Base-by-base conservation (phyloP, 2,329 filamentous ascomycete genomes). In the Pseudopithomyces maydicus region DNA sequence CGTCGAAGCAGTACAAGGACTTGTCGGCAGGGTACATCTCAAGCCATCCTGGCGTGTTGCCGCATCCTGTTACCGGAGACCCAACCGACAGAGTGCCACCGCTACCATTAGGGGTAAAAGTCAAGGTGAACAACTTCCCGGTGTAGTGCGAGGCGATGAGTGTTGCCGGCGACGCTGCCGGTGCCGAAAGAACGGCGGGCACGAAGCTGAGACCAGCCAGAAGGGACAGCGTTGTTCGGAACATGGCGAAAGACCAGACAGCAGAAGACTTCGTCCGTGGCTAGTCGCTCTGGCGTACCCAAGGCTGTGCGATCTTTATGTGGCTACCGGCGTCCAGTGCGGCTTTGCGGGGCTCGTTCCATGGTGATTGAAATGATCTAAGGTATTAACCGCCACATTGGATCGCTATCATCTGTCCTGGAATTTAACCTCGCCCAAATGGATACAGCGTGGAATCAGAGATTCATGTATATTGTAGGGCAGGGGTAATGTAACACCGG, bases 1-100 rank as follows among this genome's bases (percentile, higher is more conserved):
- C 55, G n/a, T 57, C 55, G 43, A 57, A 53, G 55, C 55, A 57
- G 48, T 52, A 57, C 3, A 47, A 19, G 1, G 49, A 53, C 15
- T 45, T 26, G 22, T 43, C 44, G 7, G 6, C 36, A n/a, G 33
- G 6, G 26, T 57, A 51, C 36, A 53, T 22, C n/a, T 57, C 23
- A 20, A 57, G 50, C 55, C 55, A 57, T 32, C 22, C 36, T 32
- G 55, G 55, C 36, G 55, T 57, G n/a, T 23, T 32, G 19, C 55
- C 55, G 29, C 55, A 57, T 45, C 55, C 55, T 35, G 39, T 53
- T 17, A 38, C 26, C 29, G 43, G 43, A 7, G 33, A 38, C 17
- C 41, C 15, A n/a, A 52, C 39, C 10, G 32, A 44, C 10, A 53
- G 50, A 14, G 15, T 35, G 15, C 48, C 48, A 42, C 36, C 26